A percentile compares a stretch with the other conserved stretches of the same genome.
Evolutionary conservation across 169 alveolate species (phyloP).

Genomic region (Plasmodium yoelii): DNA sequence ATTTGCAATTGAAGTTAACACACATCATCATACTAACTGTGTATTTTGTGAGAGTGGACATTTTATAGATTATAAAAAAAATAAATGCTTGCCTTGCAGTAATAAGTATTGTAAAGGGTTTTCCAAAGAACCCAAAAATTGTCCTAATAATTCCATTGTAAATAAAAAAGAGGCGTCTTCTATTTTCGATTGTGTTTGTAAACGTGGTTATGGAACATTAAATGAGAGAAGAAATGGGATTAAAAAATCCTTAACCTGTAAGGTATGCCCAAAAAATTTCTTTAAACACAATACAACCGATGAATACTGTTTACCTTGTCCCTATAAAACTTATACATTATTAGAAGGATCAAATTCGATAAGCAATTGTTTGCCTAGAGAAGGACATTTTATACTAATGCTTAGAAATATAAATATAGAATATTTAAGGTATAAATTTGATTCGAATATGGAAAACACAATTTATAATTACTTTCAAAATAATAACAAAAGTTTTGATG

Average conservation of each 20-base stretch:
- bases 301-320: conserved; percentile 82
- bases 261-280: conserved; percentile 63
- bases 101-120: conserved; percentile 83
- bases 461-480: conserved; percentile 42
- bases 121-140: conserved; percentile 71
- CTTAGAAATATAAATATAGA: conserved; percentile 37
- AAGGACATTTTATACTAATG: conserved; percentile 79
- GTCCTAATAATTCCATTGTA: conserved; percentile 80
- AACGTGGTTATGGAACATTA: conserved; percentile 67
- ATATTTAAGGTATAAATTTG: conserved; percentile 56
- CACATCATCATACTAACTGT: conserved; percentile 77
- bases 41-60: conserved; percentile 80
- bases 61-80: conserved; percentile 58
- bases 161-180: conserved; percentile 15
- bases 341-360: conserved; percentile 78
- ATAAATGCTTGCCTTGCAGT: conserved; percentile 78
- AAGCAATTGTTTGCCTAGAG: conserved; percentile 79
- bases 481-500: conserved; percentile 30
- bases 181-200: conserved; percentile 71
- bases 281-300: conserved; percentile 78
- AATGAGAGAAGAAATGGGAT: conserved; percentile 60
- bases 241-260: conserved; percentile 38
- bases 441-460: conserved; percentile 40
- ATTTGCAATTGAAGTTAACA: conserved; percentile 76
- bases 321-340: conserved; percentile 78